Base-by-base conservation (phyloP, 1,139 yeast genomes). In the Geotrichum europaeum region DNA sequence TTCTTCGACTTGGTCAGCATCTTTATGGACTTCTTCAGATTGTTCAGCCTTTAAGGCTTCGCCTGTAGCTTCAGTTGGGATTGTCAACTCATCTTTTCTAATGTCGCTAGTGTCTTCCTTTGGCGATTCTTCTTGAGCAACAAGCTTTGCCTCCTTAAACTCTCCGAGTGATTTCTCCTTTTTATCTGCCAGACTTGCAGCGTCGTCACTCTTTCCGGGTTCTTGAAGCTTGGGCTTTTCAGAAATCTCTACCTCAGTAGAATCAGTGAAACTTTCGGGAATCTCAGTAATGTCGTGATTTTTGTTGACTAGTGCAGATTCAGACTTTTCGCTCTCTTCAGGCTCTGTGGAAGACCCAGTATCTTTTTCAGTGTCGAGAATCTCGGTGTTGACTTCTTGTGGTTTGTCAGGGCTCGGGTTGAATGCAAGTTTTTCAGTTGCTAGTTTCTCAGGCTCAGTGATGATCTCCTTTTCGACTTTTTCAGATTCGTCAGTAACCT, bases 171-270 rank as follows among this genome's bases (percentile, higher is more conserved):
- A n/a, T 30, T 53, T 28, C 45, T 52, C n/a, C 13, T 43, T 40
- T 30, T 20, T 20, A 22, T 49, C 53, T 20, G 59, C 64, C 15
- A 60, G 4, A 15, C 64, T 57, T 5, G 54, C n/a, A n/a, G 18
- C 4, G 13, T 34, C 1, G 18, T 52, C 25, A 6, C 10, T 49
- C 1, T 49, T n/a, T 20, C 4, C 51, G 20, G 49, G 7, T 13
- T 56, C 51, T 49, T 54, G 45, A 30, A 22, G 15, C 40, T 56
- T 53, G 49, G 50, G 13, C 47, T 24, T 18, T 22, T 4, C 47
- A 7, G 47, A 40, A 9, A 40, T 15, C 47, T 49, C 34, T 36
- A 34, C 47, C 43, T 54, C 58, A 15, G 55, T 7, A 40, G 20
- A 7, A 18, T 40, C 47, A 7, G 47, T n/a, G 13, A 40, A 40